Evolutionary conservation across 495 filamentous ascomycete species (phyloP).

Genomic region (Podospora anserina): DNA sequence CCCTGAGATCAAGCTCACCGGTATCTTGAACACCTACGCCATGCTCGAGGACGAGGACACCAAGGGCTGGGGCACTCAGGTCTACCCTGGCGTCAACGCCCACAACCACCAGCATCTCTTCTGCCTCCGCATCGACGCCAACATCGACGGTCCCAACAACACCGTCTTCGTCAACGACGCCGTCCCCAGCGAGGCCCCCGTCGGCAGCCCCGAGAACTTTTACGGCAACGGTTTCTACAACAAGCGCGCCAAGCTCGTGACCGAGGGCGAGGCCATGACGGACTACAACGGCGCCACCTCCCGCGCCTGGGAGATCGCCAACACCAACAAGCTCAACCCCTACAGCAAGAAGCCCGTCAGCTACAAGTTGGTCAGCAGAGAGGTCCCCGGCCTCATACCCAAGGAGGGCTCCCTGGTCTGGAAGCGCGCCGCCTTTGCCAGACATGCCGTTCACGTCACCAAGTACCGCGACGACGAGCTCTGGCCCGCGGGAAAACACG

Average conservation of each 20-base stretch:
- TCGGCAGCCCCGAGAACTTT: conserved; percentile 77
- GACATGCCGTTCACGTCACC: conserved; percentile 89
- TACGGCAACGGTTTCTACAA: conserved; percentile 95
- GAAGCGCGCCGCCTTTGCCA: conserved; percentile 90
- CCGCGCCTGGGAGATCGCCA: conserved; percentile 89
- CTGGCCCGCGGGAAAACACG: conserved; percentile 88
- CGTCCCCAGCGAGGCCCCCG: conserved; percentile 58
- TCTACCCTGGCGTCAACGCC: conserved; percentile 57
- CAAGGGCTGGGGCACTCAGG: conserved; percentile 87
- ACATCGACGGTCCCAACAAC: conserved; percentile 83
- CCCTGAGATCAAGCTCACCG: conserved; percentile 91
- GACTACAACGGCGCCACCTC: conserved; percentile 79
- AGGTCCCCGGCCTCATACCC: conserved; percentile 75
- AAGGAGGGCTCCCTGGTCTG: conserved; percentile 82
- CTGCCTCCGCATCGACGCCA: conserved; percentile 85
- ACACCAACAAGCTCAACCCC: conserved; percentile 77
- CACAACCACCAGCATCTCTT: conserved; percentile 96
- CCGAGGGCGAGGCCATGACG: conserved; percentile 64
- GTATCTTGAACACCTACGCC: conserved; percentile 90
- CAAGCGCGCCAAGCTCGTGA: conserved; percentile 79
- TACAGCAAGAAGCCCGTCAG: conserved; percentile 82
- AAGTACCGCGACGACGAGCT: conserved; percentile 84
- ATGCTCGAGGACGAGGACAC: conserved; percentile 83
- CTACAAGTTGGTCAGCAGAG: conserved; percentile 89
- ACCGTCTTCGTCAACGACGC: conserved; percentile 84